These are phyloP conservation scores for Moricandia moricandioides DNA, from an alignment of 345 rosid genomes.

Conservation along the genomic window DNA sequence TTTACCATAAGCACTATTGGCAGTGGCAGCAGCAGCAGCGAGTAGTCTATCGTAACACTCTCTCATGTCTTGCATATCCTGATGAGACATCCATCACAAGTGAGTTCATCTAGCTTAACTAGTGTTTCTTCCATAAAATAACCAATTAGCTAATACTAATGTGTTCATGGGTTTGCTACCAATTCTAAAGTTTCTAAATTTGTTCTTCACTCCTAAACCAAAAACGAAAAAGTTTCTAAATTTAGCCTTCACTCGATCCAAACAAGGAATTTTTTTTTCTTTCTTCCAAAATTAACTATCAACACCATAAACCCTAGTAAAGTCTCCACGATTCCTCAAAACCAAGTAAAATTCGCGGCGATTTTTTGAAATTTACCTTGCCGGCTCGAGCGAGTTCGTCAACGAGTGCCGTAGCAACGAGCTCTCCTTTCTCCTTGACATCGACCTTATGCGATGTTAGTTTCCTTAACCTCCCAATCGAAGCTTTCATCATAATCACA, in stretches of 20 bases:
- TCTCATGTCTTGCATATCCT: conserved; percentile 94
- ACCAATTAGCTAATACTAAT: background rate
- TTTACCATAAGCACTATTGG: conserved; percentile 91
- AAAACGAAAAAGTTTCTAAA: background rate
- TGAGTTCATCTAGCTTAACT: background rate
- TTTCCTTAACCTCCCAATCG: conserved; percentile 61
- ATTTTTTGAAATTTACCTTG: conserved; percentile 45
- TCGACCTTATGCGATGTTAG: conserved; percentile 71
- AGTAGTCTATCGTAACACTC: conserved; percentile 94
- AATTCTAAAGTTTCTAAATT: conserved; percentile 1
- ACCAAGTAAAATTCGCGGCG: background rate
- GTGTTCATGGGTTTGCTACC: conserved; percentile 15
- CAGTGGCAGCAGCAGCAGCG: conserved; percentile 89
- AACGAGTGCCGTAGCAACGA: conserved; percentile 48
- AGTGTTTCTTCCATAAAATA: background rate
- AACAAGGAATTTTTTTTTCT: background rate
- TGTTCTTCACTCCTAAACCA: background rate
- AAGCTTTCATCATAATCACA: conserved; percentile 68
- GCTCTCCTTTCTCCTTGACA: conserved; percentile 58
- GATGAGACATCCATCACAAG: conserved; percentile 27
- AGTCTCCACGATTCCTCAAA: conserved; percentile 18
- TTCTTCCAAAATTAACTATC: background rate
- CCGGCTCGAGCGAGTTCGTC: conserved; percentile 87
- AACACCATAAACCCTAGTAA: conserved; percentile 32
- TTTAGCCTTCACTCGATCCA: background rate